Evolutionary conservation across 306 rosid genomes (phyloP).

Genomic region (Coriaria nepalensis): DNA sequence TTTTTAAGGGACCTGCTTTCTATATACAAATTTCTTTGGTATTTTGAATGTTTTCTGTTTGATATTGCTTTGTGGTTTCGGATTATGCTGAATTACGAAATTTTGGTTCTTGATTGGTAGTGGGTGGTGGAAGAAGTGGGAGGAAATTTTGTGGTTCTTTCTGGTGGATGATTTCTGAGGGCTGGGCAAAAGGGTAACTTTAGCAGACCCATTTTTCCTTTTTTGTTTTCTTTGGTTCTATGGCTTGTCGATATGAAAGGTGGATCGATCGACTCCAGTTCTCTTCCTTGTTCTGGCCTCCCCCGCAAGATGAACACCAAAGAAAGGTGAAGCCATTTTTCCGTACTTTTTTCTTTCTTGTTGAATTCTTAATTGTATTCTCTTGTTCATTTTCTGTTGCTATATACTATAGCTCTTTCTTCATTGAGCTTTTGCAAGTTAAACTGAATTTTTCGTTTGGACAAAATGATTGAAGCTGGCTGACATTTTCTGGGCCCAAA

Average conservation of each 20-base stretch:
- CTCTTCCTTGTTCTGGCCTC: conserved; percentile 85
- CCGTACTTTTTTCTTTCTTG: background rate
- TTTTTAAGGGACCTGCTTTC: conserved; percentile 11
- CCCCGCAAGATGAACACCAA: conserved; percentile 56
- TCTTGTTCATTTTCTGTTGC: no score
- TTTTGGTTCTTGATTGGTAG: conserved; percentile 52
- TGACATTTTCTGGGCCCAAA: no score
- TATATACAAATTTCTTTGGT: conserved; percentile 1
- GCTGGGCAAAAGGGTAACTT: conserved; percentile 4
- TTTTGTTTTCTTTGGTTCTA: conserved; percentile 7
- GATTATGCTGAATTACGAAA: conserved; percentile 37
- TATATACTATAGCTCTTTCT: no score
- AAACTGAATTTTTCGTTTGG: no score
- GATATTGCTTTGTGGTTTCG: conserved; percentile 8
- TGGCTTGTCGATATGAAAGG: conserved; percentile 52
- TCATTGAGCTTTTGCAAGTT: no score
- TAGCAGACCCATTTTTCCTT: no score
- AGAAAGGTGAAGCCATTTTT: conserved; percentile 34
- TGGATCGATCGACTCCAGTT: conserved; percentile 64
- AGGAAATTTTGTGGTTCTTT: conserved; percentile 8
- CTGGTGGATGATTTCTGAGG: conserved; percentile 10
- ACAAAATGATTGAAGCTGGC: no score
- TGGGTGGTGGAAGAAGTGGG: conserved; percentile 19
- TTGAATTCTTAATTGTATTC: no score
- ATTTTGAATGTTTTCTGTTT: background rate